Evolutionary conservation across 805 yeast genomes (phyloP), one percentile per base, ranked within the genome.

Genomic region (Candida coleopterorum): DNA sequence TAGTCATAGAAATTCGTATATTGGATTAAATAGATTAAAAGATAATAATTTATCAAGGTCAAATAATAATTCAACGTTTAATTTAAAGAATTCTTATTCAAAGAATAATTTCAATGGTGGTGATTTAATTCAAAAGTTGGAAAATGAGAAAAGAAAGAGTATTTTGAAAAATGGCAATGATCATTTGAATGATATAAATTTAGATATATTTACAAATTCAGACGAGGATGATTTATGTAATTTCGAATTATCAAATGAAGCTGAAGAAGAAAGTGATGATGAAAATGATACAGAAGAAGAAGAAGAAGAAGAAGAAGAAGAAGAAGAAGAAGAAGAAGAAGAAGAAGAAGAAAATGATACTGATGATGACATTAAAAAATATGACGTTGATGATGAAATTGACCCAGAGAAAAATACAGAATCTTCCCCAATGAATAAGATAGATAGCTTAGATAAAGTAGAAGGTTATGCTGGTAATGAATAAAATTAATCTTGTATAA

Each of bases 21-120:
- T 65, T 37, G 71, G 70, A 1, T 52, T 67, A 38, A 64, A 62
- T 40, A 38, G 68, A 22, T 45, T 65, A 25, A 66, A 65, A 40
- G 68, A 62, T 14, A 48, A 49, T 20, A 40, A 48, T 22, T 37
- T 53, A 22, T 40, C 48, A 4, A 45, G 49, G 14, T 50, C 56
- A 1, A 45, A 28, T 17, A 49, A 43, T 25, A 44, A 38, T 24
- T 49, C 60, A 3, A 39, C 41, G 15, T 39, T 32, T 12, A 44
- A 33, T 32, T 34, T 43, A 20, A 34, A 31, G 9, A 29, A 29
- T 20, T 23, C 20, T 15, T 24, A 20, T 18, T 11, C 9, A 17
- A 24, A 17, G 4, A 21, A 12, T 12, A 11, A 28, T 29, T 9
- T 7, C 8, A 24, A 17, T 18, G 25, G 27, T 11, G 11, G n/a